Percentiles rank a stretch among this genome's conserved stretches.
phyloP scores from a whole-genome alignment of 1,284 basidiomycete genomes.

The Ganoderma sinense region DNA sequence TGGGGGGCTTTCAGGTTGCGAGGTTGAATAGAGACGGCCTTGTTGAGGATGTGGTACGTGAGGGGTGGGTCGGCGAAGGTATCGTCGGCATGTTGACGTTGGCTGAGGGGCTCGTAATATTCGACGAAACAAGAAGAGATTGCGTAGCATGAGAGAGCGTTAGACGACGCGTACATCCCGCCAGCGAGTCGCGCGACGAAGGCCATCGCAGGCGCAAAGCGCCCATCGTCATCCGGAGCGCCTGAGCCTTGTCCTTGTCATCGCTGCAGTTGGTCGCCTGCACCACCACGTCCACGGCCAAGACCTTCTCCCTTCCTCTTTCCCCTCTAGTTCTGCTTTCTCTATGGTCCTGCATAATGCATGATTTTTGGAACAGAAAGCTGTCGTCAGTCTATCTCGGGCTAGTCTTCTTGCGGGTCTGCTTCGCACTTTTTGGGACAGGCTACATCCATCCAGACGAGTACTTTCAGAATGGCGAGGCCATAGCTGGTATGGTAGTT shows the following conservation, averaged over 20 bases:
- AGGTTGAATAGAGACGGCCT: neutral
- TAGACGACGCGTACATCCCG: no score
- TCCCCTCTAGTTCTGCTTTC: neutral
- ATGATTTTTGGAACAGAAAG: neutral
- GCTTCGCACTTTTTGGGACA: conserved; percentile 43
- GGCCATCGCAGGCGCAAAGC: no score
- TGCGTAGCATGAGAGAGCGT: neutral
- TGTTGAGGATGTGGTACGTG: neutral
- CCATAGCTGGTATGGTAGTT: conserved; percentile 41
- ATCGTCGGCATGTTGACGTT: neutral
- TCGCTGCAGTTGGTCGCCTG: no score
- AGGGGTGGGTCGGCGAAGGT: neutral
- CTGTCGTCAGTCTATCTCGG: conserved; percentile 21
- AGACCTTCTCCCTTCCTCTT: neutral
- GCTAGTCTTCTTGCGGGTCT: conserved; percentile 38
- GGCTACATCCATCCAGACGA: conserved; percentile 54
- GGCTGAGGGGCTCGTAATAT: neutral
- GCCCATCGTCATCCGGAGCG: no score
- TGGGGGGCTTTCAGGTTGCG: neutral
- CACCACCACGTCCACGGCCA: neutral
- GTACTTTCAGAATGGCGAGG: conserved; percentile 51
- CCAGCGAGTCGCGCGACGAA: no score
- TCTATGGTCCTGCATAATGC: neutral
- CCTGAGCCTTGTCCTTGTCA: no score
- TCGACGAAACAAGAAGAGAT: neutral